Evolutionary conservation across 257 asterid genomes (phyloP), one percentile per base, ranked within the genome.

Genomic region (Solanum sparsipilum): DNA sequence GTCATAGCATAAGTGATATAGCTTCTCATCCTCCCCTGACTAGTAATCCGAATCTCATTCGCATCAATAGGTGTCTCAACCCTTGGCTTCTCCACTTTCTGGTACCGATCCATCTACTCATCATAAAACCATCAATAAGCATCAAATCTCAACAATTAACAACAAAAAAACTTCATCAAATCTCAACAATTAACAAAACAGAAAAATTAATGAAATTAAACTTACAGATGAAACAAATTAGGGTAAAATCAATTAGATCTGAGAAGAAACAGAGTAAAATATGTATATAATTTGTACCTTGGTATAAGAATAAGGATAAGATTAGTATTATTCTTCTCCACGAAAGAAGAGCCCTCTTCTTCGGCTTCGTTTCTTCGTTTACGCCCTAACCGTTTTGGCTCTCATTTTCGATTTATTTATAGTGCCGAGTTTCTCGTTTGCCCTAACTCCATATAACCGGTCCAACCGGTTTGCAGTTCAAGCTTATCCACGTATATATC

Each of bases 11-110:
- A 94, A 74, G 94, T 93, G 82, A 94, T 94, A 85, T 94, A 94
- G 88, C 91, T 94, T 39, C 95, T 92, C 97, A 94, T 93, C 94
- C 95, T 91, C 16, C 97, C 95, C 87, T 91, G 97, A 87, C 95
- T 94, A 5, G 97, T 94, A 88, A 94, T 94, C 91, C 97, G 93
- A 91, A 93, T 93, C 94, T 94, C 97, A 86, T 94, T 94, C 87
- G 90, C 95, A 74, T 90, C 92, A 87, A 94, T 94, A 13, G 95
- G 92, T 13, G 94, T 91, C 71, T 92, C 97, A 13, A 67, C 90
- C 92, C 89, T 94, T 25, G 95, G 95, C 90, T 94, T 94, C 93
- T 93, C 97, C 65, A 94, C 96, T 92, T 90, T 92, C 84, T 91
- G 93, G 94, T 94, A 94, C 86, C 97, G 94, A 94, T 94, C 97